Percentiles rank a stretch among this genome's conserved stretches.
phyloP scores from a whole-genome alignment of 306 rosid genomes.

The Acacia melanoxylon region DNA sequence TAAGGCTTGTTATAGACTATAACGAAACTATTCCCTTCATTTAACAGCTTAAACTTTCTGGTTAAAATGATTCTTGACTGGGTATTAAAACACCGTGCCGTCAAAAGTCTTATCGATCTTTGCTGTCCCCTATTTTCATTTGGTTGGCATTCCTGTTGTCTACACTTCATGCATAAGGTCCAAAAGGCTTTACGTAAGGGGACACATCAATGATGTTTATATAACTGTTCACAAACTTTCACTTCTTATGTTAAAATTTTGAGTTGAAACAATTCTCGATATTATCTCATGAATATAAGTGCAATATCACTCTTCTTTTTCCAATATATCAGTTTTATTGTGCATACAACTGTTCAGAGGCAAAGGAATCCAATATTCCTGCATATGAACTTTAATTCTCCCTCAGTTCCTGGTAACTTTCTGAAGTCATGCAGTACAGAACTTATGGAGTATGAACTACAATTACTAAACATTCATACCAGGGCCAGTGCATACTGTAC shows the following conservation, averaged over 20 bases:
- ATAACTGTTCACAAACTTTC: not conserved
- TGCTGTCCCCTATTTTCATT: not conserved
- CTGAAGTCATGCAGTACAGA: not conserved
- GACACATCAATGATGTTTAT: not conserved
- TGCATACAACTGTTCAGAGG: not conserved
- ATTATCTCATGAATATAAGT: not conserved
- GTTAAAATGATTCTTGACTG: not conserved
- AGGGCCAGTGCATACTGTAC: constrained; percentile 91
- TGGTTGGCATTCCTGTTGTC: not conserved
- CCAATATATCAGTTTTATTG: not conserved
- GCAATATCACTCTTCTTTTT: not conserved
- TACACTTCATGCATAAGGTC: not conserved
- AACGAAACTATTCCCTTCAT: not conserved
- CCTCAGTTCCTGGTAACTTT: not conserved
- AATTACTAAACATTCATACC: constrained; percentile 49
- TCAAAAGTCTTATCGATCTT: not conserved
- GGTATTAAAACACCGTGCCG: not conserved
- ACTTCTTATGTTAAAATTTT: not conserved
- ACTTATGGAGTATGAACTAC: not conserved
- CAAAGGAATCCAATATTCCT: not conserved
- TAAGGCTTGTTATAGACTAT: not conserved
- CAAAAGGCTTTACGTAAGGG: not conserved
- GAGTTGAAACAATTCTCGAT: not conserved
- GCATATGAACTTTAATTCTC: not conserved
- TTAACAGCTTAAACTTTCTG: not conserved